Base-by-base conservation (phyloP, 169 alveolate genomes). In the Plasmodium ovale region DNA sequence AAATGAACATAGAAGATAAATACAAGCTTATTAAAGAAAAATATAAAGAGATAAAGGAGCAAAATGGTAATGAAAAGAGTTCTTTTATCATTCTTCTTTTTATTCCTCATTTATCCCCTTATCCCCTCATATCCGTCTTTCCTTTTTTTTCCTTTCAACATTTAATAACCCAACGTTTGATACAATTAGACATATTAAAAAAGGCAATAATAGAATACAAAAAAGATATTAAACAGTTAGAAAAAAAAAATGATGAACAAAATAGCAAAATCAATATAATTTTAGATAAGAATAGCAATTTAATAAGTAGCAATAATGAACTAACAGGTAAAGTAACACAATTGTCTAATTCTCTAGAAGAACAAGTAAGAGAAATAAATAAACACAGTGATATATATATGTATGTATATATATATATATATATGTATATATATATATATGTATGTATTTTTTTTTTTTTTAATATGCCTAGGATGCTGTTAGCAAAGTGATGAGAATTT, bases 171-270 rank as follows among this genome's bases (percentile, higher is more conserved):
- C 14, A n/a, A 1, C 59, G 16, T 16, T 39, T 74, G 59, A 25
- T 19, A 35, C 65, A 10, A 33, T 59, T 74, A 82, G 90, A 82
- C 58, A 82, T 82, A 27, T 27, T 82, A 29, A 82, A 82, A 56
- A 82, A 82, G 31, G 90, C 90, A 27, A 82, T 82, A 35, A 44
- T 82, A 51, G 90, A 82, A 56, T 82, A 82, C 44, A 82, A 82
- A 82, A 82, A 82, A 33, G 90, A 82, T 33, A 65, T 82, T 82
- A 68, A 64, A 42, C 72, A 82, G 21, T 69, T 82, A 47, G 90
- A 82, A 82, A 82, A 65, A 82, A 39, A 67, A 29, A 74, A 62
- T 59, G 51, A 74, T 3, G 88, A 74, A 60, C 62, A 74, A 35
- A 59, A 59, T 12, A 51, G 60, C 23, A 74, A 35, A 60, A 59